A percentile compares a stretch with the other conserved stretches of the same genome.
These are phyloP conservation scores for Cercophora samala DNA, from an alignment of 495 filamentous ascomycete species.

Conservation along the genomic window DNA sequence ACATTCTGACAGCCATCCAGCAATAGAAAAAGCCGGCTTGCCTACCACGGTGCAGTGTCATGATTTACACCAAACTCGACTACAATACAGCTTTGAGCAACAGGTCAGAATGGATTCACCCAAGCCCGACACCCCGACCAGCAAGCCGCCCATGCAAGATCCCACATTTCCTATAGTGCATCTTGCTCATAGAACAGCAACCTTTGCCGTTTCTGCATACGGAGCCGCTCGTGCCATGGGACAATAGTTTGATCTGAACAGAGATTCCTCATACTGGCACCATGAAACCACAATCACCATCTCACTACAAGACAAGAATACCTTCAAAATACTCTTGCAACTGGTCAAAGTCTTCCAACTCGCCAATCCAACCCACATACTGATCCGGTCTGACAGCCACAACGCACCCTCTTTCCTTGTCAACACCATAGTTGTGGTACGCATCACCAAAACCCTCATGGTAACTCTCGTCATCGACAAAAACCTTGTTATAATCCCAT, in stretches of 20 bases:
- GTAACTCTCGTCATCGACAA: constrained; percentile 59
- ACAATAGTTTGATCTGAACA: neutral
- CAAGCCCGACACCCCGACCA: neutral
- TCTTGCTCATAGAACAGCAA: neutral
- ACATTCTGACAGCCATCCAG: neutral
- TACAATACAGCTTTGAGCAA: neutral
- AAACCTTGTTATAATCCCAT: constrained; percentile 65
- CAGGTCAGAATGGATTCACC: neutral
- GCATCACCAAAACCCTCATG: constrained; percentile 61
- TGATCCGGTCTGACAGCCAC: constrained; percentile 60
- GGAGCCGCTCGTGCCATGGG: neutral
- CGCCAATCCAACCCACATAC: constrained; percentile 58
- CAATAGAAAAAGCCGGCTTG: neutral
- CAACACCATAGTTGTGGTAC: constrained; percentile 61
- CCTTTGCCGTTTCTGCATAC: neutral
- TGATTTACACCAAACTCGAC: neutral
- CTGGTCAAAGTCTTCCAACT: constrained; percentile 50
- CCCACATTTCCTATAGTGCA: neutral
- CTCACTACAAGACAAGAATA: constrained; percentile 25
- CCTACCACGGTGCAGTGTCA: too few species aligned
- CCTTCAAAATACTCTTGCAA: constrained; percentile 40
- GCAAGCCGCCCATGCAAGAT: neutral
- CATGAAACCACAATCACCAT: neutral
- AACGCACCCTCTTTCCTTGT: constrained; percentile 55
- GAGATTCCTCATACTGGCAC: neutral